A percentile compares a stretch with the other conserved stretches of the same genome.
phyloP scores from a whole-genome alignment of 345 rosid genomes.

The Bretschneidera sinensis region DNA sequence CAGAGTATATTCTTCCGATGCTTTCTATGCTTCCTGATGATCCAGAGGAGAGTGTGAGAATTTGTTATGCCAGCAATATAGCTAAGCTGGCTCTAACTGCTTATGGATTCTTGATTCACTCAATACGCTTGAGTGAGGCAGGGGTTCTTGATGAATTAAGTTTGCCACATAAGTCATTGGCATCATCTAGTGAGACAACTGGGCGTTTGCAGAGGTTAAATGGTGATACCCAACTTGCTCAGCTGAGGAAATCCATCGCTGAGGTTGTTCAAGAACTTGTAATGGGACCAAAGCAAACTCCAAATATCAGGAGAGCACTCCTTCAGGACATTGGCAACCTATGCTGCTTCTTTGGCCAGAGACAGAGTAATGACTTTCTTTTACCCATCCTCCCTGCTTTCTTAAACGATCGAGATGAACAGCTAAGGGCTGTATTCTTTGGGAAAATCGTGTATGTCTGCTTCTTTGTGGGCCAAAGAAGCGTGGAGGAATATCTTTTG shows the following conservation, averaged over 20 bases:
- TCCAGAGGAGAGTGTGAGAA: no score
- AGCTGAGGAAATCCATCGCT: conserved; percentile 82
- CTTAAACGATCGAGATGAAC: conserved; percentile 94
- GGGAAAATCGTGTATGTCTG: conserved; percentile 83
- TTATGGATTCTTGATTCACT: conserved; percentile 84
- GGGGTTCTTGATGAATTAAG: conserved; percentile 80
- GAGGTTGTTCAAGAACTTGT: conserved; percentile 99
- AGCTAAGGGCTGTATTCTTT: conserved; percentile 85
- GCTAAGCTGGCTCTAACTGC: conserved; percentile 95
- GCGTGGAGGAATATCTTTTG: conserved; percentile 96
- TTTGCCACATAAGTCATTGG: conserved; percentile 37
- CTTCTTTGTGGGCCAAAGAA: conserved; percentile 95
- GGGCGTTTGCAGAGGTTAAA: conserved; percentile 50
- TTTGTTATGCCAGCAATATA: conserved; percentile 91
- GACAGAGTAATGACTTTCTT: conserved; percentile 92
- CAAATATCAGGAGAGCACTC: conserved; percentile 91
- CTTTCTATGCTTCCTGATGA: conserved; percentile 97
- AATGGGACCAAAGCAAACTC: conserved; percentile 96
- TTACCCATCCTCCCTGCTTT: conserved; percentile 95
- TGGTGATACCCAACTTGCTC: conserved; percentile 62
- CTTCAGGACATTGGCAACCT: conserved; percentile 85
- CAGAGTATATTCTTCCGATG: conserved; percentile 97
- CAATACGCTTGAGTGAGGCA: conserved; percentile 66
- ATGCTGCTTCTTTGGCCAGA: conserved; percentile 94
- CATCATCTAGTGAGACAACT: conserved; percentile 50